Conservation (phyloP, 108 stramenopile genomes). For the Nitzschia putrida region DNA sequence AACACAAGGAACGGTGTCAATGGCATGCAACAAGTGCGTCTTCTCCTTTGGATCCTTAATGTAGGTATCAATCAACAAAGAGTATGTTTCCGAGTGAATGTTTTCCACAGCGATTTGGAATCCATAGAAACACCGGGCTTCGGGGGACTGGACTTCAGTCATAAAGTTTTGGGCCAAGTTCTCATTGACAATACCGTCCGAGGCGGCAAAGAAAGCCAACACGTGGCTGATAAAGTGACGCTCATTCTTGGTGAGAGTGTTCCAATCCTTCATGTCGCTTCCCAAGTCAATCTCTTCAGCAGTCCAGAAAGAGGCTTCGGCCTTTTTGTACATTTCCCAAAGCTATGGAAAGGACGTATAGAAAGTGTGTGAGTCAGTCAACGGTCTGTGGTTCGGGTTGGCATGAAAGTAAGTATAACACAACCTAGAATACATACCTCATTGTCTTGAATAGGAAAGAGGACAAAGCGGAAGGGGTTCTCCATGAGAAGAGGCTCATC, state of each 20-base stretch:
- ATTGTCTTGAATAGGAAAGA: conserved; percentile 98
- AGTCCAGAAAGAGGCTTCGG: conserved; percentile 99
- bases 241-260: conserved; percentile 86
- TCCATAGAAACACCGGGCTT: conserved; percentile 99
- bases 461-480: conserved; percentile 93
- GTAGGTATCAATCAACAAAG: conserved; percentile 98
- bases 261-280: conserved; percentile 95
- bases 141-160: conserved; percentile 92
- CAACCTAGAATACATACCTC: conserved; percentile 63
- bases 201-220: conserved; percentile 99
- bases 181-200: conserved; percentile 99
- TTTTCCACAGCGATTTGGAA: conserved; percentile 99
- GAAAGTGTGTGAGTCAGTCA: neutral
- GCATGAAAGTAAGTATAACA: conserved; percentile 10
- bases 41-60: conserved; percentile 87
- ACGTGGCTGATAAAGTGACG: conserved; percentile 98
- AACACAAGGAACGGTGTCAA: conserved; percentile 94
- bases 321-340: conserved; percentile 99
- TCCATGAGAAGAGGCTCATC: conserved; percentile 76
- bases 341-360: conserved; percentile 40
- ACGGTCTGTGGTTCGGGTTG: neutral
- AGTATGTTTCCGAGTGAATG: conserved; percentile 99
- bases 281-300: conserved; percentile 99
- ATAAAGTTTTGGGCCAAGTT: conserved; percentile 98
- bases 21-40: conserved; percentile 84